Percentiles rank a stretch among this genome's conserved stretches.
phyloP scores from a whole-genome alignment of 129 eudicot species.

The Apium graveolens region DNA sequence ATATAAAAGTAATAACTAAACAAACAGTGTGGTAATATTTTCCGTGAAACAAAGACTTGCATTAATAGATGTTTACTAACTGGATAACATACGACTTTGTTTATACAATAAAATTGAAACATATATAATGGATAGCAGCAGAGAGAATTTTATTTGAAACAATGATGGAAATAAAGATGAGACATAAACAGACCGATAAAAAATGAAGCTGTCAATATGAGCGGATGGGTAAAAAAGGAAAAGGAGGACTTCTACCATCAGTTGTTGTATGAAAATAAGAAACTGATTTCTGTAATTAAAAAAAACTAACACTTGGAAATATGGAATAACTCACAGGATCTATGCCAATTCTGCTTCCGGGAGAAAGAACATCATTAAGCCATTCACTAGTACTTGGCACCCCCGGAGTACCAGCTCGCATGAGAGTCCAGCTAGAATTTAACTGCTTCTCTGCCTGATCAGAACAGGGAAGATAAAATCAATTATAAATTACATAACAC shows the following conservation, averaged over 20 bases:
- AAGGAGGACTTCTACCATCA: not conserved
- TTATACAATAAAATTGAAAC: too few species aligned
- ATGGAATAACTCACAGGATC: constrained; percentile 79
- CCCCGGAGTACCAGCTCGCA: constrained; percentile 93
- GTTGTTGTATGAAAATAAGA: too few species aligned
- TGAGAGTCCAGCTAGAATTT: constrained; percentile 76
- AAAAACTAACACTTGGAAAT: not conserved
- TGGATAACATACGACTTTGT: not conserved
- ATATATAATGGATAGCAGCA: not conserved
- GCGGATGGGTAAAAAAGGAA: not conserved
- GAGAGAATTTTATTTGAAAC: not conserved
- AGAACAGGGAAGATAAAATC: not conserved
- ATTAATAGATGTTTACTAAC: not conserved
- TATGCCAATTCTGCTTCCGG: constrained; percentile 88
- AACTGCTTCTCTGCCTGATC: constrained; percentile 86
- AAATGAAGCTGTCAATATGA: not conserved
- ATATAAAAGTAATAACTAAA: not conserved
- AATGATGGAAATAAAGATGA: not conserved
- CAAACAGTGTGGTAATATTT: not conserved
- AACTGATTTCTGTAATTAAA: not conserved
- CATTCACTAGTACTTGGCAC: constrained; percentile 84
- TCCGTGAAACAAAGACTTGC: not conserved
- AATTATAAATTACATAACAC: constrained; percentile 8
- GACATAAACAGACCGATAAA: not conserved
- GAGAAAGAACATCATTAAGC: constrained; percentile 66